A percentile compares a stretch with the other conserved stretches of the same genome.
These are phyloP conservation scores for Noccaea bulbosa DNA, from an alignment of 345 rosid species.

Conservation along the genomic window DNA sequence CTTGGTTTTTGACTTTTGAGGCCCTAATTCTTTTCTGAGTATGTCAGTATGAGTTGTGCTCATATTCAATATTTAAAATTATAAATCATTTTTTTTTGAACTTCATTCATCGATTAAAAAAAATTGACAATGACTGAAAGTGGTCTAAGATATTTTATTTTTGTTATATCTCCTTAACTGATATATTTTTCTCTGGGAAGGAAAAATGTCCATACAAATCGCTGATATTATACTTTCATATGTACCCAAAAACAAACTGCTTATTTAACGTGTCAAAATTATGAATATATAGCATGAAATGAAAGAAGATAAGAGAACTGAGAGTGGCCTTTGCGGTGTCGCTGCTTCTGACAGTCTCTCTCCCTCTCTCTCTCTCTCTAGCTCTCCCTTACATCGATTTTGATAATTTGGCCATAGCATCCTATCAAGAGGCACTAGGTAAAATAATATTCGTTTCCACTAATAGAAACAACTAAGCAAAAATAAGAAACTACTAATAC, in stretches of 20 bases:
- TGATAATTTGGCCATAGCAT: constrained; percentile 37
- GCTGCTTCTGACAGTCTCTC: constrained; percentile 30
- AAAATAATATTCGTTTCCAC: constrained; percentile 22
- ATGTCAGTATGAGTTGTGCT: background rate
- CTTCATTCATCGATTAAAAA: no score
- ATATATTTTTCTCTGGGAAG: background rate
- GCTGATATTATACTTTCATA: constrained; percentile 8
- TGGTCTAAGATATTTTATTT: constrained; percentile 28
- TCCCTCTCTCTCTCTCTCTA: constrained; percentile 32
- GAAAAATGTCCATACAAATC: constrained; percentile 23
- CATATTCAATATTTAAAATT: background rate
- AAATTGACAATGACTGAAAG: constrained; percentile 13
- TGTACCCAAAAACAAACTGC: background rate
- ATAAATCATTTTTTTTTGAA: background rate
- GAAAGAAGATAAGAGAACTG: constrained; percentile 39
- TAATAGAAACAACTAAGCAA: constrained; percentile 19
- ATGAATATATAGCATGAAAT: background rate
- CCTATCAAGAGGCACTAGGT: constrained; percentile 38
- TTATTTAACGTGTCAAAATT: background rate
- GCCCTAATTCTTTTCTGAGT: background rate
- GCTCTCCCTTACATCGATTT: constrained; percentile 24
- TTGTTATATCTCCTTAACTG: background rate
- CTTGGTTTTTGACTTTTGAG: no score
- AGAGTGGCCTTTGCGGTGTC: constrained; percentile 34
- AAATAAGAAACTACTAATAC: no score